Evolutionary conservation across 2,329 filamentous ascomycete genomes (phyloP).

Genomic region (Mycosphaerella arachidis): DNA sequence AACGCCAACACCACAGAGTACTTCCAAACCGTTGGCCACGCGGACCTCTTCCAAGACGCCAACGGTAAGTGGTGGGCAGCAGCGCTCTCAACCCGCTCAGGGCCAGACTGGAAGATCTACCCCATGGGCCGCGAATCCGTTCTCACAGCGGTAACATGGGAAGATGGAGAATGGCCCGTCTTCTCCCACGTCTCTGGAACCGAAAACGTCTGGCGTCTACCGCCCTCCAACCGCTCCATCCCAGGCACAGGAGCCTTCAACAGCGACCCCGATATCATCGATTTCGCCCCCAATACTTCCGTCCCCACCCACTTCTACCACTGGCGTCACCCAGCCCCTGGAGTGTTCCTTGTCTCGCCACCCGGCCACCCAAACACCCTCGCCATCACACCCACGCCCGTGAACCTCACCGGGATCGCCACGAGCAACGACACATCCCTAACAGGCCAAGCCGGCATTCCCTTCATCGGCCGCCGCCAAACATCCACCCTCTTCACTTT

Average conservation of each 20-base stretch:
- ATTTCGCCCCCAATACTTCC: constrained; percentile 42
- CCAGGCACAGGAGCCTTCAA: constrained; percentile 43
- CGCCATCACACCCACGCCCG: constrained; percentile 44
- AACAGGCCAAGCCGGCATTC: constrained; percentile 45
- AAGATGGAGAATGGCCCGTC: constrained; percentile 37
- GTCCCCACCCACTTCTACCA: constrained; percentile 54
- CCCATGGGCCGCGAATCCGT: constrained; percentile 54
- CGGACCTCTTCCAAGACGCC: constrained; percentile 53
- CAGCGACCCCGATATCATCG: constrained; percentile 41
- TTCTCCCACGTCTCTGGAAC: constrained; percentile 41
- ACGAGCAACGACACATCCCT: constrained; percentile 45
- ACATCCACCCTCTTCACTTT: constrained; percentile 53
- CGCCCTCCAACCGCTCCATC: constrained; percentile 32
- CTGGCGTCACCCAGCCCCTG: constrained; percentile 50
- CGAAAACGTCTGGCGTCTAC: constrained; percentile 44
- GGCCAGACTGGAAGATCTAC: constrained; percentile 40
- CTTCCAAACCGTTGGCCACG: constrained; percentile 53
- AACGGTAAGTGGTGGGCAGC: constrained; percentile 52
- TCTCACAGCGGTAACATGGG: constrained; percentile 48
- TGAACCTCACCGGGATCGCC: constrained; percentile 48
- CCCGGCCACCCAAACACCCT: constrained; percentile 42
- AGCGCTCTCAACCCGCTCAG: constrained; percentile 45
- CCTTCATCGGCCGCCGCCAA: constrained; percentile 53
- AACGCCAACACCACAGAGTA: constrained; percentile 27
- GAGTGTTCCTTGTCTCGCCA: constrained; percentile 44